These are phyloP conservation scores for Vicia sativa DNA, from an alignment of 306 rosid genomes.

Conservation along the genomic window DNA sequence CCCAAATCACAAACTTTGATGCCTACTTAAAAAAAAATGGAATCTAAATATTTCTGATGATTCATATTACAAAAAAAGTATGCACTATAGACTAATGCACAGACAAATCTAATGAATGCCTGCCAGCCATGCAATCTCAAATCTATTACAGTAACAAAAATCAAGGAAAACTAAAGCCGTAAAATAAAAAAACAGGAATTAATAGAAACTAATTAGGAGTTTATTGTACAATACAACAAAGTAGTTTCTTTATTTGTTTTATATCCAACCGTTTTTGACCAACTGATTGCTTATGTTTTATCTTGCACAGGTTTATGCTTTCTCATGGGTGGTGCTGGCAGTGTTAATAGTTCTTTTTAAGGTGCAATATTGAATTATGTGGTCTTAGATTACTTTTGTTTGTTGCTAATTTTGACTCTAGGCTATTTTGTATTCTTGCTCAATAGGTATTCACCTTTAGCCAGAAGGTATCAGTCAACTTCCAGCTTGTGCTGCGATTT, in stretches of 20 bases:
- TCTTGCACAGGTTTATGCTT: slow-evolving; percentile 70
- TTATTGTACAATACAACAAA: not conserved
- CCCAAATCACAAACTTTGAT: not conserved
- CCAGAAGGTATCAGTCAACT: slow-evolving; percentile 90
- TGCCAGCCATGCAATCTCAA: not conserved
- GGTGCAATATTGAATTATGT: slow-evolving; percentile 50
- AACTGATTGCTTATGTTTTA: slow-evolving; percentile 34
- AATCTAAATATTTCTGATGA: not conserved
- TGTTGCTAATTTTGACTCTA: slow-evolving; percentile 41
- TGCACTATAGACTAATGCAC: slow-evolving; percentile 7
- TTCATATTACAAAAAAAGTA: not conserved
- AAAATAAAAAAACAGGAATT: not conserved
- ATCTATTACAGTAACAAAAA: not conserved
- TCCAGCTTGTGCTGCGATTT: slow-evolving; percentile 89
- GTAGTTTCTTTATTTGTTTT: not conserved
- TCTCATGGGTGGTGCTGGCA: slow-evolving; percentile 83
- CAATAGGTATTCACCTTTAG: slow-evolving; percentile 88
- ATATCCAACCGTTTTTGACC: slow-evolving; percentile 3
- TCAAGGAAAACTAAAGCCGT: not conserved
- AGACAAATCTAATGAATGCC: slow-evolving; percentile 5
- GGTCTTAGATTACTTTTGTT: slow-evolving; percentile 7
- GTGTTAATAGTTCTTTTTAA: slow-evolving; percentile 83
- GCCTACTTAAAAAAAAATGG: not conserved
- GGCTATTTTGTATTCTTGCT: slow-evolving; percentile 35
- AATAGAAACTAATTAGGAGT: not conserved